Percentiles rank a stretch among this genome's conserved stretches.
These are phyloP conservation scores for Stemphylium vesicarium DNA, from an alignment of 2,329 filamentous ascomycete genomes.

Conservation along the genomic window DNA sequence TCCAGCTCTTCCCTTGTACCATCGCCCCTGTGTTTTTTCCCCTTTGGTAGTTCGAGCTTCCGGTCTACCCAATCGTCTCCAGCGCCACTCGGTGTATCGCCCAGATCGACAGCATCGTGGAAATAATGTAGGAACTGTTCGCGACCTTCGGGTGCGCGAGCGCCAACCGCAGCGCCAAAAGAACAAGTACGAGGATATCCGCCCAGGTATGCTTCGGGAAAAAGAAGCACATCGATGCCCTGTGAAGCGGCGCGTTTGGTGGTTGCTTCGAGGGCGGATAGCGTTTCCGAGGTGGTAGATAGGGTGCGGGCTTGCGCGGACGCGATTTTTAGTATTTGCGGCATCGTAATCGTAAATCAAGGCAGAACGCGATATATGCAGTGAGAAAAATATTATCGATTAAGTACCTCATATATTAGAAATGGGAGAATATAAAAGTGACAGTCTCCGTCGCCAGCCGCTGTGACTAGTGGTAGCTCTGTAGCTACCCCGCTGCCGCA, in stretches of 20 bases:
- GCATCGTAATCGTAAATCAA: conserved; percentile 38
- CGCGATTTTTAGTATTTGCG: conserved; percentile 56
- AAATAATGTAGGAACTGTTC: conserved; percentile 87
- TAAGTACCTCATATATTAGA: not conserved
- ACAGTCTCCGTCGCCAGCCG: no score
- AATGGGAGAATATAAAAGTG: no score
- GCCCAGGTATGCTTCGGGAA: conserved; percentile 90
- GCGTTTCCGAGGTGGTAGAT: conserved; percentile 62
- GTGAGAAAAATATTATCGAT: not conserved
- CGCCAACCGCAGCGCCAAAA: conserved; percentile 78
- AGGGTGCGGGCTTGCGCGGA: conserved; percentile 58
- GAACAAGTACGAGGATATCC: conserved; percentile 84
- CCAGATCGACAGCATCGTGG: conserved; percentile 78
- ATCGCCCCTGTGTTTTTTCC: conserved; percentile 64
- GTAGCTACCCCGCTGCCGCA: conserved; percentile 6
- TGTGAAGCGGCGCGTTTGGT: conserved; percentile 67
- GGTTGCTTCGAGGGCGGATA: conserved; percentile 68
- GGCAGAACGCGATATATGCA: not conserved
- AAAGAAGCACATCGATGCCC: conserved; percentile 74
- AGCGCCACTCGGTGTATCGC: conserved; percentile 75
- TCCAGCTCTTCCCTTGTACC: conserved; percentile 84
- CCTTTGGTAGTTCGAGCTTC: conserved; percentile 60
- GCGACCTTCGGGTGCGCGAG: conserved; percentile 70
- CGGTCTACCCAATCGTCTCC: conserved; percentile 74
- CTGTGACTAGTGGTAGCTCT: no score